Evolutionary conservation across 164 flowering plant species (phyloP).

Genomic region (Amborella trichopoda): DNA sequence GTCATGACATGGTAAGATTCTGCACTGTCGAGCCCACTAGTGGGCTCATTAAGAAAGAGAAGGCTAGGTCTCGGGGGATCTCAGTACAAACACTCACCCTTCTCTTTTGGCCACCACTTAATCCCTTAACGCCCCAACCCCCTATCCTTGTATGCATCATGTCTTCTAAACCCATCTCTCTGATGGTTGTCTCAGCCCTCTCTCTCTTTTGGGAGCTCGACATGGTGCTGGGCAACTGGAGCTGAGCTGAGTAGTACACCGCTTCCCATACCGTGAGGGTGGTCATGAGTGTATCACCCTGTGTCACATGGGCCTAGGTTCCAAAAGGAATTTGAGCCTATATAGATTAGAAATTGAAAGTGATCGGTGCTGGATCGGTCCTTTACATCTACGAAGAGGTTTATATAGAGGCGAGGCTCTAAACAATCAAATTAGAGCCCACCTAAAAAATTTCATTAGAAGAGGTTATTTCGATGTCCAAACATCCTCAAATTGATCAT

Average conservation of each 20-base stretch:
- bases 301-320: conserved; percentile 48
- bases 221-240: conserved; percentile 46
- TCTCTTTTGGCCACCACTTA: conserved; percentile 55
- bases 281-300: conserved; percentile 40
- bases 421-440: too few species aligned
- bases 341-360: too few species aligned
- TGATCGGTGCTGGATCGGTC: too few species aligned
- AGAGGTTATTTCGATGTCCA: too few species aligned
- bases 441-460: too few species aligned
- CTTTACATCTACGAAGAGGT: too few species aligned
- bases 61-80: conserved; percentile 41
- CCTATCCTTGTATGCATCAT: conserved; percentile 45
- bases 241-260: conserved; percentile 50
- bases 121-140: conserved; percentile 37
- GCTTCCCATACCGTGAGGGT: conserved; percentile 51
- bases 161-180: conserved; percentile 53
- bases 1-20: conserved; percentile 46
- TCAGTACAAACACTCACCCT: conserved; percentile 53
- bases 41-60: conserved; percentile 67
- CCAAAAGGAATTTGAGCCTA: background rate
- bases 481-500: too few species aligned
- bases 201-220: conserved; percentile 24
- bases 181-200: conserved; percentile 38
- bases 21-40: conserved; percentile 63
- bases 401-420: too few species aligned